Evolutionary conservation across 1,284 basidiomycete species (phyloP).

Genomic region (Ustilago loliicola): DNA sequence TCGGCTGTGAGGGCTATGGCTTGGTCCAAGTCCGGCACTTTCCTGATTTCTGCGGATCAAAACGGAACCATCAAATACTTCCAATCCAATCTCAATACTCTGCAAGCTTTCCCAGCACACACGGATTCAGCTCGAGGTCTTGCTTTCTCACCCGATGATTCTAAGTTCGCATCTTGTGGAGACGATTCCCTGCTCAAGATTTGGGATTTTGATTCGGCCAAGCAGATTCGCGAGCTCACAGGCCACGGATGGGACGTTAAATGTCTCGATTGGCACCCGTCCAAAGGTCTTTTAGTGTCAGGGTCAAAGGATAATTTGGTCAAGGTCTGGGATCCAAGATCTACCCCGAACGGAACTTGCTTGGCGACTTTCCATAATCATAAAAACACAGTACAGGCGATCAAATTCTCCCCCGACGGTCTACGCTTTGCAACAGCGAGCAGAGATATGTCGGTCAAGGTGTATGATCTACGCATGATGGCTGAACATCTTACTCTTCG

Average conservation of each 20-base stretch:
- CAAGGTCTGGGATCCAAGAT: constrained; percentile 95
- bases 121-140: constrained; percentile 81
- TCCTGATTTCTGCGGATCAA: constrained; percentile 92
- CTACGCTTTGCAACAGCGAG: constrained; percentile 93
- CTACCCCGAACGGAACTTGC: constrained; percentile 37
- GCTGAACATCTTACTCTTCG: constrained; percentile 90
- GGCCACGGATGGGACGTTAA: constrained; percentile 99
- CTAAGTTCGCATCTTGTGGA: constrained; percentile 90
- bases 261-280: constrained; percentile 98
- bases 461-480: constrained; percentile 99
- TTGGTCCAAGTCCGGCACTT: constrained; percentile 91
- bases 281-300: constrained; percentile 90
- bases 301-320: constrained; percentile 98
- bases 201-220: constrained; percentile 93
- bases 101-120: constrained; percentile 91
- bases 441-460: constrained; percentile 90
- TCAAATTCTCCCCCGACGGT: constrained; percentile 88
- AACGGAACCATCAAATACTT: constrained; percentile 97
- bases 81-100: constrained; percentile 97
- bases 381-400: constrained; percentile 95
- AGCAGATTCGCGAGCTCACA: constrained; percentile 76
- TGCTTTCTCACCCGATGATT: constrained; percentile 91
- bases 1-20: constrained; percentile 88
- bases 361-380: constrained; percentile 79
- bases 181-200: constrained; percentile 94